phyloP scores from a whole-genome alignment of 305 asterid species.

The Fraxinus latifolia region DNA sequence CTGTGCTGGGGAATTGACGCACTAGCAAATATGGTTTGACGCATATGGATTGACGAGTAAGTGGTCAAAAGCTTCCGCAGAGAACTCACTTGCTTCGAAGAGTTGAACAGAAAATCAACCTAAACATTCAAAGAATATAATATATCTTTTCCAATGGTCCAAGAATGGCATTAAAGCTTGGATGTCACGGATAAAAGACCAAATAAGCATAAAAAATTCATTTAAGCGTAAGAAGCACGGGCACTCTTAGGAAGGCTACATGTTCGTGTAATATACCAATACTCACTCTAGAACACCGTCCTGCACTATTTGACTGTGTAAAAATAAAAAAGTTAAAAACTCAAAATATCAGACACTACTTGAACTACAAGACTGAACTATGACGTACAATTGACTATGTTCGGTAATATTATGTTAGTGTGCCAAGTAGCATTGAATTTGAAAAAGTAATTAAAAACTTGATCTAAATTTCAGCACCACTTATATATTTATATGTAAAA shows the following conservation, averaged over 20 bases:
- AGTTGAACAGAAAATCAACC: slow-evolving; percentile 94
- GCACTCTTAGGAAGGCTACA: slow-evolving; percentile 30
- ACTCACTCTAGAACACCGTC: neutral
- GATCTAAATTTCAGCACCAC: neutral
- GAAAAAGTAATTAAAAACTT: neutral
- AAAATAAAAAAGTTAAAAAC: neutral
- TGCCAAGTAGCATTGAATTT: neutral
- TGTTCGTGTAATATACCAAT: neutral
- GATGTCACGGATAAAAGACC: neutral
- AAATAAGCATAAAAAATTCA: slow-evolving; percentile 9
- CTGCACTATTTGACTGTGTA: neutral
- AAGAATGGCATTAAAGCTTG: slow-evolving; percentile 11
- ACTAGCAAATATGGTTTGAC: slow-evolving; percentile 87
- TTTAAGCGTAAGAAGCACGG: slow-evolving; percentile 42
- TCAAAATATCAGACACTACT: neutral
- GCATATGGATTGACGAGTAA: slow-evolving; percentile 67
- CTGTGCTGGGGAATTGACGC: slow-evolving; percentile 90
- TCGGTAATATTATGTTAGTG: neutral
- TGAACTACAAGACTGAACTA: neutral
- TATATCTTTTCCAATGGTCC: slow-evolving; percentile 3
- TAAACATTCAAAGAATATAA: slow-evolving; percentile 27
- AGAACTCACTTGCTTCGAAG: slow-evolving; percentile 76
- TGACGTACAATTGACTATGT: neutral
- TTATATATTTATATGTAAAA: neutral
- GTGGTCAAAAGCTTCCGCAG: slow-evolving; percentile 75